Conservation (phyloP, 2,329 filamentous ascomycete species). For the Apiospora kogelbergensis region DNA sequence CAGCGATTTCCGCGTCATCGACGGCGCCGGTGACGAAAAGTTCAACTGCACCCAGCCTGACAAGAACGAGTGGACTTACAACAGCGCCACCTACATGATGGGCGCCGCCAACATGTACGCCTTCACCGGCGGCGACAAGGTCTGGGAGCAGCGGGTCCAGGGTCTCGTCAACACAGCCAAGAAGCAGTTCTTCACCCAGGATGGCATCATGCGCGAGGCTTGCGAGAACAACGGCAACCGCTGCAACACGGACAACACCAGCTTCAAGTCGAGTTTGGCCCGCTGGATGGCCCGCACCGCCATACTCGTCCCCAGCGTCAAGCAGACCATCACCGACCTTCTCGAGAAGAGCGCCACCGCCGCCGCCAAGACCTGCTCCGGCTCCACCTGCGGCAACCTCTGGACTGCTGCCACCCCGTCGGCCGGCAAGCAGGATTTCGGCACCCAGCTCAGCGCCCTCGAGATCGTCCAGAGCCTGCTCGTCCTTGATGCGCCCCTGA, state of each 20-base stretch:
- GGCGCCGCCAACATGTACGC: constrained; percentile 42
- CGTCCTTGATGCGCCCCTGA: constrained; percentile 10
- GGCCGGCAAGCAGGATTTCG: constrained; percentile 34
- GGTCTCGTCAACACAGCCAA: constrained; percentile 32
- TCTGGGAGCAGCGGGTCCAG: constrained; percentile 34
- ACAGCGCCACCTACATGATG: constrained; percentile 40
- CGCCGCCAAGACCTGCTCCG: constrained; percentile 32
- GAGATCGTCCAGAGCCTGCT: constrained; percentile 33
- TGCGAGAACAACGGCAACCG: constrained; percentile 38
- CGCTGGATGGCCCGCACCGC: constrained; percentile 32
- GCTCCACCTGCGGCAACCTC: constrained; percentile 31
- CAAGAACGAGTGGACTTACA: constrained; percentile 42
- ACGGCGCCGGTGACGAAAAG: constrained; percentile 36
- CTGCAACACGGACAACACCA: constrained; percentile 38
- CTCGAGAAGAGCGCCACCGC: constrained; percentile 31
- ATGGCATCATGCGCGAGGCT: constrained; percentile 35
- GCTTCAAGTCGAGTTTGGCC: constrained; percentile 29
- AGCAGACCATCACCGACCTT: constrained; percentile 25
- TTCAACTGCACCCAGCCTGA: constrained; percentile 29
- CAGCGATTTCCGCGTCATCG: constrained; percentile 34
- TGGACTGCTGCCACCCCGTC: constrained; percentile 31
- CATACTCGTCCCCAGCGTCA: constrained; percentile 34
- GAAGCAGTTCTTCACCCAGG: constrained; percentile 28
- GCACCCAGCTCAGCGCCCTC: constrained; percentile 34
- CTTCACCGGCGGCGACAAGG: constrained; percentile 32